phyloP scores from a whole-genome alignment of 2,329 filamentous ascomycete species.

The Cladosporium sp. region DNA sequence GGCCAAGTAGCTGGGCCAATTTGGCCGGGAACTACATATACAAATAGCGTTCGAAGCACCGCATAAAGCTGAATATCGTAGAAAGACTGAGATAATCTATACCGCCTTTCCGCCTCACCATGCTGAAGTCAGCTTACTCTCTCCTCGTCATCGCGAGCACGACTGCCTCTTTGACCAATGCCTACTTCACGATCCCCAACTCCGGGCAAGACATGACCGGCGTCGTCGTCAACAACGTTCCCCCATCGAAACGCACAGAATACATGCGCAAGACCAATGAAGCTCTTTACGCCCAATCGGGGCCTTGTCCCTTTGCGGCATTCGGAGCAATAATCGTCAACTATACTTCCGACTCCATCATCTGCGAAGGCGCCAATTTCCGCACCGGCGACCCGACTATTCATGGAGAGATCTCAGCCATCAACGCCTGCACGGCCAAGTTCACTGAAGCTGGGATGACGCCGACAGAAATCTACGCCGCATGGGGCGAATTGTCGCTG shows the following conservation, averaged over 20 bases:
- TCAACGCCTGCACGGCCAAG: conserved; percentile 49
- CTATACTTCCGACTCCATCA: conserved; percentile 43
- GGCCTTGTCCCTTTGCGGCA: conserved; percentile 51
- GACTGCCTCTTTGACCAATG: background rate
- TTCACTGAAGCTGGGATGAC: conserved; percentile 46
- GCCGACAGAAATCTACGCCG: conserved; percentile 42
- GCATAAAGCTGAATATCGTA: background rate
- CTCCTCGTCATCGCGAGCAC: background rate
- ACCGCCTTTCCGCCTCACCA: background rate
- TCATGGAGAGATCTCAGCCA: conserved; percentile 54
- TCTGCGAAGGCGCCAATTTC: conserved; percentile 51
- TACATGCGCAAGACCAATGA: conserved; percentile 53
- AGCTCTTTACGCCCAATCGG: conserved; percentile 38
- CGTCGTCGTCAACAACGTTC: background rate
- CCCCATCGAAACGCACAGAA: conserved; percentile 21
- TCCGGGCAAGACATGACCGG: background rate
- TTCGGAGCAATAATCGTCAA: conserved; percentile 55
- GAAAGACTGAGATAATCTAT: background rate
- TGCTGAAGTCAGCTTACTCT: background rate
- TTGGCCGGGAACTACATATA: background rate
- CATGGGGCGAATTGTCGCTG: conserved; percentile 46
- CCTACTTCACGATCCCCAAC: background rate
- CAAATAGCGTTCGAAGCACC: background rate
- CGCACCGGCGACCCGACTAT: conserved; percentile 48
- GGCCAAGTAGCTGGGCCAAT: background rate